phyloP scores from a whole-genome alignment of 331 rosid species.

The Dryas integrifolia region DNA sequence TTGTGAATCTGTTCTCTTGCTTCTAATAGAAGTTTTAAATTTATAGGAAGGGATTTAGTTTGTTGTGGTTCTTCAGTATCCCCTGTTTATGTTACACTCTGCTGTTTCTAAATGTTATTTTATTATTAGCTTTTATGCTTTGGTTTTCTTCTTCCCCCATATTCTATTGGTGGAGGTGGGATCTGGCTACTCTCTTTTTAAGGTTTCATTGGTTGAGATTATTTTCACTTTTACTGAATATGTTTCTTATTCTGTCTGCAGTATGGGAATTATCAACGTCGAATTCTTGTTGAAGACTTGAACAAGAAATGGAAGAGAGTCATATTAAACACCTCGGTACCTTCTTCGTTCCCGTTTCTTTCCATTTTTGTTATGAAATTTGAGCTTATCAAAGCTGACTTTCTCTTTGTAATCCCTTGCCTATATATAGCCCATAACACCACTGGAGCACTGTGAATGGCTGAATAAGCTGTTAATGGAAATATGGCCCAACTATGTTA shows the following conservation, averaged over 20 bases:
- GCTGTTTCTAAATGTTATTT: no score
- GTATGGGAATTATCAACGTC: slow-evolving; percentile 79
- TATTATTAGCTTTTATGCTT: no score
- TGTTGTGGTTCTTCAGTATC: no score
- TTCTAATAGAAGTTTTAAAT: background rate
- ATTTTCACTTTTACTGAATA: background rate
- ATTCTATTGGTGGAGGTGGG: no score
- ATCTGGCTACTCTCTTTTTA: background rate
- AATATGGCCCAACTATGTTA: slow-evolving; percentile 68
- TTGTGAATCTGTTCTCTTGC: background rate
- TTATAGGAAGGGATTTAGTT: background rate
- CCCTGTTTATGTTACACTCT: no score
- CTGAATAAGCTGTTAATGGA: slow-evolving; percentile 72
- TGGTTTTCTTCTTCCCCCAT: no score
- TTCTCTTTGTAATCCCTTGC: background rate
- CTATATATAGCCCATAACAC: slow-evolving; percentile 62
- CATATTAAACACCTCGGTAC: slow-evolving; percentile 54
- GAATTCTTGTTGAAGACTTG: slow-evolving; percentile 75
- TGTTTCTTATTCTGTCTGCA: slow-evolving; percentile 41
- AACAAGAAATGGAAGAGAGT: slow-evolving; percentile 82
- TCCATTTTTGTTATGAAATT: background rate
- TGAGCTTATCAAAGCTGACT: slow-evolving; percentile 26
- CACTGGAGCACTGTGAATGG: slow-evolving; percentile 97
- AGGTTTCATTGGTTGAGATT: slow-evolving; percentile 6
- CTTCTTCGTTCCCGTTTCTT: background rate